Percentiles rank a stretch among this genome's conserved stretches.
Conservation (phyloP, 2,329 filamentous ascomycete species). For the Mycocentrospora acerina region DNA sequence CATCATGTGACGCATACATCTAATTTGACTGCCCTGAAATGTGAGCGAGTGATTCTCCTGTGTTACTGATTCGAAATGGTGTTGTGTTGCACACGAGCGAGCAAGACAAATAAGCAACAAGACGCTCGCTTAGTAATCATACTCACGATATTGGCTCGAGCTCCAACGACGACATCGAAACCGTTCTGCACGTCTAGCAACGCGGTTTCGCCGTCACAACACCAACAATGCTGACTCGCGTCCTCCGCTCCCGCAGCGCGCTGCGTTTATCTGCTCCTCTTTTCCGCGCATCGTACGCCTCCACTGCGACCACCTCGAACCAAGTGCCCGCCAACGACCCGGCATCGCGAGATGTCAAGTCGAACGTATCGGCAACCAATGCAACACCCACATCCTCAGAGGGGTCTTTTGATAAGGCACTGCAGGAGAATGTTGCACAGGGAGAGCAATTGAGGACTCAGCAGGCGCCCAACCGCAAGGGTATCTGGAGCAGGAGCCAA, state of each 20-base stretch:
- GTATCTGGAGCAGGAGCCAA: conserved; percentile 85
- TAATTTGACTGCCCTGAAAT: no score
- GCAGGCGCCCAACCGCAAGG: conserved; percentile 85
- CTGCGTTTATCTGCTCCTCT: conserved; percentile 25
- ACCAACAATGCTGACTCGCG: conserved; percentile 27
- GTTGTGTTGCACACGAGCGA: no score
- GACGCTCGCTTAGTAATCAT: no score
- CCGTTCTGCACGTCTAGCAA: background rate
- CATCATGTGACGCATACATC: no score
- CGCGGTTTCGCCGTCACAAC: background rate
- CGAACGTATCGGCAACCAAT: conserved; percentile 64
- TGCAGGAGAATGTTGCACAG: conserved; percentile 57
- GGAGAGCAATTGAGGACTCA: conserved; percentile 59
- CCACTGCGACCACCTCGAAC: conserved; percentile 50
- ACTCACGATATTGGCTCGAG: no score
- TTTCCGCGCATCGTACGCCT: conserved; percentile 25
- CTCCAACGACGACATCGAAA: no score
- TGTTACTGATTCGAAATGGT: no score
- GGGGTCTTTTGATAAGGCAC: conserved; percentile 51
- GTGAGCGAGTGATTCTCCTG: no score
- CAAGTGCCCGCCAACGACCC: conserved; percentile 68
- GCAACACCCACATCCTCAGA: conserved; percentile 55
- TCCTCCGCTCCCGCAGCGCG: conserved; percentile 31
- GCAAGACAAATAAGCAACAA: no score
- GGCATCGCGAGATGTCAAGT: conserved; percentile 49